A percentile compares a stretch with the other conserved stretches of the same genome.
Evolutionary conservation across 441 rosid genomes (phyloP).

Genomic region (Mallotus japonicus): DNA sequence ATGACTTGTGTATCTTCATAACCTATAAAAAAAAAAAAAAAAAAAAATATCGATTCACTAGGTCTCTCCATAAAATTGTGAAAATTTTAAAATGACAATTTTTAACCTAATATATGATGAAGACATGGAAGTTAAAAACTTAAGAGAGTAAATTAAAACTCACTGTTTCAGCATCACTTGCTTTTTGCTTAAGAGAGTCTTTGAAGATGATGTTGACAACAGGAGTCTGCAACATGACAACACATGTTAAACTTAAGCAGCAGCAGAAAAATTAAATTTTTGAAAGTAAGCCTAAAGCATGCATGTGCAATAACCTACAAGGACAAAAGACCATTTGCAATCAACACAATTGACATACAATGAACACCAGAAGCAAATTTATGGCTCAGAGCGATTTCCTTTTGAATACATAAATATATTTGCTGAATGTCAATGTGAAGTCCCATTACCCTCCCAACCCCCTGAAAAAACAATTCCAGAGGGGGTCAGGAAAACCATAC

Average conservation of each 20-base stretch:
- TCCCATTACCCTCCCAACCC: too few species aligned
- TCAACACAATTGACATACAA: neutral
- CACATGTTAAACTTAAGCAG: constrained; percentile 14
- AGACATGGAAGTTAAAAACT: constrained; percentile 12
- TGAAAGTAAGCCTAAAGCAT: constrained; percentile 4
- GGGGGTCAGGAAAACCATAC: too few species aligned
- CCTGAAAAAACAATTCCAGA: too few species aligned
- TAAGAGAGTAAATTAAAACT: constrained; percentile 26
- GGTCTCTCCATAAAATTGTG: neutral
- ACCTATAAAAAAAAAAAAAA: constrained; percentile 49
- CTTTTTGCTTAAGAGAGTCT: constrained; percentile 80
- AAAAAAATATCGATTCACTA: neutral
- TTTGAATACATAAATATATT: too few species aligned
- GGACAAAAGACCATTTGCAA: neutral
- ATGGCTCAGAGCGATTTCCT: neutral
- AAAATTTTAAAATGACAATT: neutral
- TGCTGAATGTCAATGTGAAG: too few species aligned
- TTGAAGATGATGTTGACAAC: constrained; percentile 68
- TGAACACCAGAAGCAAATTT: neutral
- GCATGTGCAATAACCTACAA: neutral
- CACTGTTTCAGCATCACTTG: constrained; percentile 76
- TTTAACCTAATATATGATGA: too few species aligned
- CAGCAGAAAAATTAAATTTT: constrained; percentile 2
- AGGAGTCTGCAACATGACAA: constrained; percentile 49
- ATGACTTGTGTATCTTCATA: constrained; percentile 52